phyloP scores from a whole-genome alignment of 163 green algal genomes.

The Chloromonas sp. region DNA sequence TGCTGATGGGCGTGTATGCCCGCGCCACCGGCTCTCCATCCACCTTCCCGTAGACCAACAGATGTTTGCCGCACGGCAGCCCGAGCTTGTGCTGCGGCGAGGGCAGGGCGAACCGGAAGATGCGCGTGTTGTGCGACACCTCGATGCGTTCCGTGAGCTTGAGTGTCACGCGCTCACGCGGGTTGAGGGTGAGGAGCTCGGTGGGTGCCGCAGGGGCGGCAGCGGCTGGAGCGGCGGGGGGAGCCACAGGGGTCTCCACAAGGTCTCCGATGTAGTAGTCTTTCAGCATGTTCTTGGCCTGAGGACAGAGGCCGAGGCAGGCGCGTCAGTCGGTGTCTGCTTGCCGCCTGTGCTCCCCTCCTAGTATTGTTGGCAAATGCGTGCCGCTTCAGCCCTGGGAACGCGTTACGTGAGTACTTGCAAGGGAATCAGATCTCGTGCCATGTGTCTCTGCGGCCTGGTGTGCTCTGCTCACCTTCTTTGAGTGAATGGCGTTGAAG shows the following conservation, averaged over 20 bases:
- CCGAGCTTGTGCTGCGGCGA: slow-evolving; percentile 79
- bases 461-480: slow-evolving; percentile 32
- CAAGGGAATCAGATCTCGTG: neutral
- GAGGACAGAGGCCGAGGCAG: neutral
- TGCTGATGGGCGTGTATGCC: slow-evolving; percentile 90
- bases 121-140: slow-evolving; percentile 80
- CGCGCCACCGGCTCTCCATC: slow-evolving; percentile 86
- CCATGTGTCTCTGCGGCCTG: neutral
- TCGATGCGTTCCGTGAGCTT: slow-evolving; percentile 71
- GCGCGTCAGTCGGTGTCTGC: too few relatives aligned
- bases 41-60: slow-evolving; percentile 79
- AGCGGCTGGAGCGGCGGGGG: neutral
- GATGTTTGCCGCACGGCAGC: slow-evolving; percentile 89
- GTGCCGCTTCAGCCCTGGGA: neutral
- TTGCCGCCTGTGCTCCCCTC: neutral
- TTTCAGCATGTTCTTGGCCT: slow-evolving; percentile 76
- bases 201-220: neutral
- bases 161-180: slow-evolving; percentile 73
- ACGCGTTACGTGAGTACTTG: too few relatives aligned
- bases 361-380: neutral
- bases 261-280: slow-evolving; percentile 90
- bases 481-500: slow-evolving; percentile 84
- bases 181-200: slow-evolving; percentile 53
- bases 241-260: slow-evolving; percentile 22
- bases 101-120: slow-evolving; percentile 90